phyloP scores from a whole-genome alignment of 2,329 filamentous ascomycete genomes.

The Botrytis porri region DNA sequence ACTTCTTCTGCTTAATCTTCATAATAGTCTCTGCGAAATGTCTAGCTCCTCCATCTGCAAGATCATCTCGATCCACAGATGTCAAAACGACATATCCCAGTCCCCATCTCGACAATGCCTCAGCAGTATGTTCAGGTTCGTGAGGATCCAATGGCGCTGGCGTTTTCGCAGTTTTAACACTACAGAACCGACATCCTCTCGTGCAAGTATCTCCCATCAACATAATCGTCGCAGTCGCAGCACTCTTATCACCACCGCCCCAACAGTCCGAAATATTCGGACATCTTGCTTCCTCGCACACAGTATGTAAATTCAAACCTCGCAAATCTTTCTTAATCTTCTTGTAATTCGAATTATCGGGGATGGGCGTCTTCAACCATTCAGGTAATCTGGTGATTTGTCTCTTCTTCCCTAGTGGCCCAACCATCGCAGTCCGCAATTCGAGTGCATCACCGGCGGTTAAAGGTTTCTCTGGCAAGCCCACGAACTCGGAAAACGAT shows the following conservation, averaged over 20 bases:
- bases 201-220: slow-evolving; percentile 99
- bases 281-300: slow-evolving; percentile 95
- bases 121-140: slow-evolving; percentile 94
- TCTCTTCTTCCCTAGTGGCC: slow-evolving; percentile 58
- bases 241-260: slow-evolving; percentile 84
- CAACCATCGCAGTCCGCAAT: slow-evolving; percentile 60
- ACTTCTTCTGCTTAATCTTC: slow-evolving; percentile 83
- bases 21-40: slow-evolving; percentile 94
- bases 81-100: slow-evolving; percentile 95
- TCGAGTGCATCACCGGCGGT: slow-evolving; percentile 55
- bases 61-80: slow-evolving; percentile 87
- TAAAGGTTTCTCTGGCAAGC: slow-evolving; percentile 44
- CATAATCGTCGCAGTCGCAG: slow-evolving; percentile 98
- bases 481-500: slow-evolving; percentile 58
- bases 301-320: slow-evolving; percentile 86
- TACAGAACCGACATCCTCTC: slow-evolving; percentile 93
- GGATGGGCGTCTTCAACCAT: slow-evolving; percentile 97
- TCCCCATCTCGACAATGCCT: slow-evolving; percentile 89
- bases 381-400: slow-evolving; percentile 75
- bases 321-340: slow-evolving; percentile 92
- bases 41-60: slow-evolving; percentile 79
- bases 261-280: slow-evolving; percentile 98
- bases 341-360: slow-evolving; percentile 80
- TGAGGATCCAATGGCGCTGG: slow-evolving; percentile 84
- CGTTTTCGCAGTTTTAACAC: slow-evolving; percentile 80